Conservation (phyloP, 2,329 filamentous ascomycete genomes). For the Colletotrichum noveboracense region DNA sequence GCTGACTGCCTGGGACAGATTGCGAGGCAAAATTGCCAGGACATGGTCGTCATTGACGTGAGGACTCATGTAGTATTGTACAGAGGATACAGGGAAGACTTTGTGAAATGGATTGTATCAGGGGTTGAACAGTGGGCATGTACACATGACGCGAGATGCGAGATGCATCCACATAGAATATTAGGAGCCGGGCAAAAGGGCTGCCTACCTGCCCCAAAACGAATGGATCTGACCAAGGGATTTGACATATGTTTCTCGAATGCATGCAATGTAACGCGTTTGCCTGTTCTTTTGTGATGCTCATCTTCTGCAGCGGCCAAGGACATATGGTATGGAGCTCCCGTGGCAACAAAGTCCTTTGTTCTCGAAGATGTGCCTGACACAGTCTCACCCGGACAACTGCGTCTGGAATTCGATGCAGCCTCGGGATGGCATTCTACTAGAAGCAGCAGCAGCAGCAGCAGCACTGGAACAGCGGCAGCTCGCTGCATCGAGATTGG, state of each 20-base stretch:
- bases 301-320: background rate
- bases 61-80: background rate
- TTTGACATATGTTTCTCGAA: background rate
- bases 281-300: background rate
- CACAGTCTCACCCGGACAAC: background rate
- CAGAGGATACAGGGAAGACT: background rate
- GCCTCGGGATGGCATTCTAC: background rate
- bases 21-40: background rate
- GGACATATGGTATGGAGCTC: background rate
- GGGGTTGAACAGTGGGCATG: background rate
- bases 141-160: background rate
- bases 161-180: background rate
- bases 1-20: background rate
- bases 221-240: background rate
- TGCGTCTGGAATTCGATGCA: background rate
- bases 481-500: background rate
- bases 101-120: background rate
- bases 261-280: background rate
- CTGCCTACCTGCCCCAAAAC: background rate
- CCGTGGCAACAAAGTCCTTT: background rate
- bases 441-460: background rate
- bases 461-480: background rate
- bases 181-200: background rate
- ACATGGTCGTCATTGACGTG: background rate
- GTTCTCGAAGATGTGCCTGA: background rate